These are phyloP conservation scores for Zygotorulaspora florentina DNA, from an alignment of 805 yeast species.

Conservation along the genomic window DNA sequence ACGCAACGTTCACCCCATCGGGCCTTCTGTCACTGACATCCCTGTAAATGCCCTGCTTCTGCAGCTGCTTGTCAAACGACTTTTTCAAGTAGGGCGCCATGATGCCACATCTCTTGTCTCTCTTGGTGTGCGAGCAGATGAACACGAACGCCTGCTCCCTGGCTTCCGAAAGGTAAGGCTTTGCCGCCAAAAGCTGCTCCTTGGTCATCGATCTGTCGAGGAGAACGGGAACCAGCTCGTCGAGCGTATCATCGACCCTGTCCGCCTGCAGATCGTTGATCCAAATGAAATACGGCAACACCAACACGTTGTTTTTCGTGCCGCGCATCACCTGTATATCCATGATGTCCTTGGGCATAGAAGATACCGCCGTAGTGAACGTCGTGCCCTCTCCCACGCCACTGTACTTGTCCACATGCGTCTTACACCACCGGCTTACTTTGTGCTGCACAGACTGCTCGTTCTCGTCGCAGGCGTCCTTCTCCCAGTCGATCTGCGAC, in stretches of 20 bases:
- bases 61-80: constrained; percentile 66
- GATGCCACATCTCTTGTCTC: constrained; percentile 91
- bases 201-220: constrained; percentile 23
- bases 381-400: constrained; percentile 30
- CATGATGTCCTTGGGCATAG: constrained; percentile 47
- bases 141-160: constrained; percentile 50
- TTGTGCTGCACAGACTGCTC: constrained; percentile 44
- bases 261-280: constrained; percentile 45
- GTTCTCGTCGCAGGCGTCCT: constrained; percentile 53
- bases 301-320: constrained; percentile 52
- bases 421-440: constrained; percentile 40
- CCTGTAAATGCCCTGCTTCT: constrained; percentile 68
- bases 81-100: constrained; percentile 88
- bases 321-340: constrained; percentile 42
- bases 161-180: constrained; percentile 37
- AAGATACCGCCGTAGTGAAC: constrained; percentile 41
- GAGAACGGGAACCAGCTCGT: constrained; percentile 42
- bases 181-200: constrained; percentile 30
- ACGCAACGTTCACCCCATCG: constrained; percentile 68
- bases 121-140: constrained; percentile 82
- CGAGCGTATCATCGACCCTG: constrained; percentile 44
- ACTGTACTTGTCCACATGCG: constrained; percentile 24
- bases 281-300: constrained; percentile 76
- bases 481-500: constrained; percentile 80
- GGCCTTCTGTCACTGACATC: constrained; percentile 73